phyloP scores from a whole-genome alignment of 208 protist genomes.

The Naegleria lovaniensis region DNA sequence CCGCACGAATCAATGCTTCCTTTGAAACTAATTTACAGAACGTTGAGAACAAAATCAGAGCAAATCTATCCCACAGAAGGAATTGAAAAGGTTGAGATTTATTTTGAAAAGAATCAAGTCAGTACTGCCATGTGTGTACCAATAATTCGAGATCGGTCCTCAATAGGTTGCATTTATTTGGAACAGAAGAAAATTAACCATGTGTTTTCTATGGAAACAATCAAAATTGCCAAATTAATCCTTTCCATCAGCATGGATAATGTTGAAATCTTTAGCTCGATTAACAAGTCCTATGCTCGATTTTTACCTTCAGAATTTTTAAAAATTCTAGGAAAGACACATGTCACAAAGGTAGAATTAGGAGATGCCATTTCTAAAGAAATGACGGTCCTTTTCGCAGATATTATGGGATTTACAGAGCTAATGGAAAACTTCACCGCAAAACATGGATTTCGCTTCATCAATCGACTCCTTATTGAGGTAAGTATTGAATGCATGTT shows the following conservation, averaged over 20 bases:
- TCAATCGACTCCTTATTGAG: constrained; percentile 38
- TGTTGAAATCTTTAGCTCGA: background rate
- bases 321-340: background rate
- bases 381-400: constrained; percentile 44
- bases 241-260: background rate
- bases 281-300: background rate
- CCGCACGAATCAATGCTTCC: no score
- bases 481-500: no score
- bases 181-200: no score
- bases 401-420: constrained; percentile 45
- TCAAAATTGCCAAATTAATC: background rate
- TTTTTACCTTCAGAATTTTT: background rate
- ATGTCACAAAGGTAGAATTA: background rate
- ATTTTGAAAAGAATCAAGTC: no score
- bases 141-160: no score
- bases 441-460: constrained; percentile 26
- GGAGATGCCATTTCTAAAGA: background rate
- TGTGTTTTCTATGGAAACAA: no score
- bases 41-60: no score
- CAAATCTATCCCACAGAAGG: no score
- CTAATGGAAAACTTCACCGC: constrained; percentile 42
- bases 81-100: no score
- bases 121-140: no score
- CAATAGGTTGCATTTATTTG: no score
- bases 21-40: no score